These are phyloP conservation scores for Cutaneotrichosporon sp. DNA, from an alignment of 1,284 basidiomycete genomes.

Conservation along the genomic window DNA sequence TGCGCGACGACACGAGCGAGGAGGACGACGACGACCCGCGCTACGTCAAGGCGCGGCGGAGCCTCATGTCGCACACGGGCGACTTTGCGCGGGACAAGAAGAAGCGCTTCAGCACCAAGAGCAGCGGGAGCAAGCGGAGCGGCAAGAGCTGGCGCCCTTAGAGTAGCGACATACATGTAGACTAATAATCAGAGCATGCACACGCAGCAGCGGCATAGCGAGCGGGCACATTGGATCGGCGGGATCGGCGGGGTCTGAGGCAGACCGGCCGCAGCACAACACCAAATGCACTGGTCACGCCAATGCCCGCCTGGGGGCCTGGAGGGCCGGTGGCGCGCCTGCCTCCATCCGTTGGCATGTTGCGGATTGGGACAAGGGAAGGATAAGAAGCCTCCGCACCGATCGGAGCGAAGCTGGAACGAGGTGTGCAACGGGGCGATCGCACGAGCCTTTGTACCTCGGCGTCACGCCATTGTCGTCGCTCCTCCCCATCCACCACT, in stretches of 20 bases:
- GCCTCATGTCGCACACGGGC: constrained; percentile 15
- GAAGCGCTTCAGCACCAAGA: constrained; percentile 19
- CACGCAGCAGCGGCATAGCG: too few species aligned
- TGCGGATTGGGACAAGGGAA: too few species aligned
- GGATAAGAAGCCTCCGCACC: not conserved
- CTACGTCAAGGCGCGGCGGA: constrained; percentile 37
- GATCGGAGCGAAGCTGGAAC: not conserved
- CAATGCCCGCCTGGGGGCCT: too few species aligned
- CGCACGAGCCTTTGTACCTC: not conserved
- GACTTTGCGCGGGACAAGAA: constrained; percentile 4
- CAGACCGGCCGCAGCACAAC: too few species aligned
- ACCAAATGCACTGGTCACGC: too few species aligned
- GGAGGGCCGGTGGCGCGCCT: too few species aligned
- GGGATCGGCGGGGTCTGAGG: too few species aligned
- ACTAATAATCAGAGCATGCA: not conserved
- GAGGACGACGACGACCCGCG: constrained; percentile 43
- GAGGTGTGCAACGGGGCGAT: too few species aligned
- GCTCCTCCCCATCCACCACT: too few species aligned
- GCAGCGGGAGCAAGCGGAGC: constrained; percentile 15
- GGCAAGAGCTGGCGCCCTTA: not conserved
- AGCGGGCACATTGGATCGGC: too few species aligned
- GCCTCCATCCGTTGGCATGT: too few species aligned
- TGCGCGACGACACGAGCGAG: constrained; percentile 46
- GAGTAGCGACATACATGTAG: not conserved
- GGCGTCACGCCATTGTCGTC: not conserved